These are phyloP conservation scores for Colletotrichum gloeosporioides DNA, from an alignment of 2,329 filamentous ascomycete species.

Conservation along the genomic window DNA sequence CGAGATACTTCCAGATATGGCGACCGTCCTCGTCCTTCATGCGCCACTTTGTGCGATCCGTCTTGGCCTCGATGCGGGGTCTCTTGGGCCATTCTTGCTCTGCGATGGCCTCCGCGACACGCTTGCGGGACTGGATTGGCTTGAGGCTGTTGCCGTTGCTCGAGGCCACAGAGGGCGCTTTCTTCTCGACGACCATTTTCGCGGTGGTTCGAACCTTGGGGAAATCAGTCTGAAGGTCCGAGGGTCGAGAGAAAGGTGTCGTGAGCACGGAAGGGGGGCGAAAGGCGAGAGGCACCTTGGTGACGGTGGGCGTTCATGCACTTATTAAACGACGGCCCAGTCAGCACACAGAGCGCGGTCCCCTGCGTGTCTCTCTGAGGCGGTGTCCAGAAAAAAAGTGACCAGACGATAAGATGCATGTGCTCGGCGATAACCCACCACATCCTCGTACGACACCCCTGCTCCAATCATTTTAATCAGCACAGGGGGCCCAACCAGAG, in stretches of 20 bases:
- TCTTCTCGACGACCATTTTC: not conserved
- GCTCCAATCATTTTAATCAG: not conserved
- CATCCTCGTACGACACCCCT: not conserved
- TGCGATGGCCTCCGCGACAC: constrained; percentile 41
- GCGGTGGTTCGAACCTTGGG: not conserved
- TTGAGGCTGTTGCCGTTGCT: constrained; percentile 4
- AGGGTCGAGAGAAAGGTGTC: not conserved
- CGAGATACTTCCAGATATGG: constrained; percentile 94
- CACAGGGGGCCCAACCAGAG: not conserved
- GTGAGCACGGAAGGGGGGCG: not conserved
- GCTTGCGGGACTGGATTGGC: constrained; percentile 44
- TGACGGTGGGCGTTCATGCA: constrained; percentile 2
- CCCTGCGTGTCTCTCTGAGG: constrained; percentile 7
- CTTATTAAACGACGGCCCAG: not conserved
- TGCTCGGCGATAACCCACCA: constrained; percentile 17
- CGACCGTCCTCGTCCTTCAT: constrained; percentile 81
- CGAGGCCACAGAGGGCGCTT: constrained; percentile 10
- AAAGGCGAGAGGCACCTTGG: not conserved
- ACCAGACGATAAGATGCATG: constrained; percentile 2
- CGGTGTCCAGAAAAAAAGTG: constrained; percentile 3
- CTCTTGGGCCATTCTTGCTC: constrained; percentile 46
- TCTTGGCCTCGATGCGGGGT: constrained; percentile 61
- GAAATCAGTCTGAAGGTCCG: not conserved
- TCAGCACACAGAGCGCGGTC: not conserved
- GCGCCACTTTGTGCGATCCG: constrained; percentile 85